Evolutionary conservation across 1,284 basidiomycete species (phyloP).

Genomic region (Cryptococcus sp.): DNA sequence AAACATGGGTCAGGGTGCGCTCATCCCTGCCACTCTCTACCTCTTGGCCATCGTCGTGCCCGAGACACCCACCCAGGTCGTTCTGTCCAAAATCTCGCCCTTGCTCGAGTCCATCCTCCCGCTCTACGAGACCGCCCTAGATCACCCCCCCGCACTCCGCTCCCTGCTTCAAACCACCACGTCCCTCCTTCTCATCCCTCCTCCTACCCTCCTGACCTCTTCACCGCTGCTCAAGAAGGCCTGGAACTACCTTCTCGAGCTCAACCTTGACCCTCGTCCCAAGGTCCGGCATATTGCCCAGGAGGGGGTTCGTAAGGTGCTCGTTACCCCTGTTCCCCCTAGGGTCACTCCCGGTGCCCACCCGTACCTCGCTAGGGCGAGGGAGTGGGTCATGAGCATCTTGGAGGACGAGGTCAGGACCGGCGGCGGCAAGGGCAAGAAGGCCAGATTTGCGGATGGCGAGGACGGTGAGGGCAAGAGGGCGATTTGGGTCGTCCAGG

Average conservation of each 20-base stretch:
- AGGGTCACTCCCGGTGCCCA: conserved; percentile 59
- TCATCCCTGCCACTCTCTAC: conserved; percentile 83
- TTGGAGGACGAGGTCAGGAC: conserved; percentile 63
- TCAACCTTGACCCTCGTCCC: conserved; percentile 82
- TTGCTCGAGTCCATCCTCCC: conserved; percentile 68
- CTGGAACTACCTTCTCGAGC: conserved; percentile 69
- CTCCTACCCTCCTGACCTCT: conserved; percentile 63
- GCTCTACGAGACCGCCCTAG: conserved; percentile 57
- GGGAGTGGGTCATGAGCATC: conserved; percentile 74
- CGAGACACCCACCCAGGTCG: conserved; percentile 59
- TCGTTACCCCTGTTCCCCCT: conserved; percentile 71
- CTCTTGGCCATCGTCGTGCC: conserved; percentile 73
- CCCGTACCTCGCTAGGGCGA: conserved; percentile 70
- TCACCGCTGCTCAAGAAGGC: conserved; percentile 64
- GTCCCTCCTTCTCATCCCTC: conserved; percentile 69
- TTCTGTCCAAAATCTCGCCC: conserved; percentile 43
- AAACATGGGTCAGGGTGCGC: conserved; percentile 63
- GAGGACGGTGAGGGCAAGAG: conserved; percentile 61
- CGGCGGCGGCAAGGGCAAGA: conserved; percentile 60
- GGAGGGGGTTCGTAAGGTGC: conserved; percentile 74
- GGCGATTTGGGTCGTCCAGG: conserved; percentile 75
- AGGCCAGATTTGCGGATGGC: conserved; percentile 54
- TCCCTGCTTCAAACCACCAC: conserved; percentile 57
- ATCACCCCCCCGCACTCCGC: conserved; percentile 47
- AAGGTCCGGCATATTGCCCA: conserved; percentile 91